Evolutionary conservation across 2,329 filamentous ascomycete genomes (phyloP), one percentile per base, ranked within the genome.

Genomic region (Neopestalotiopsis clavispora): DNA sequence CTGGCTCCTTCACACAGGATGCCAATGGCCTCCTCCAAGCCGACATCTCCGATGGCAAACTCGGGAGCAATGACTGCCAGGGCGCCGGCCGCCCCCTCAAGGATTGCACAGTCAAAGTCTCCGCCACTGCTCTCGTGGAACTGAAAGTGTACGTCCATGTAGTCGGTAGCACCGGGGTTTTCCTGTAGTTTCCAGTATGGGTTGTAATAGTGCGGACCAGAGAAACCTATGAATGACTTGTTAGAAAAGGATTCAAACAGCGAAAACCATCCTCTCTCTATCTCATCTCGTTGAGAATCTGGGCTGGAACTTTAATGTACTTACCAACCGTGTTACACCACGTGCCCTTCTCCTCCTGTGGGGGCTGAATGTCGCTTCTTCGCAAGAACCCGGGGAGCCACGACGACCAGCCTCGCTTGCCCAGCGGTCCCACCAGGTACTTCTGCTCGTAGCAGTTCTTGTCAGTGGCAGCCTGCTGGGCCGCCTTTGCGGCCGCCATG

Each of bases 401-500:
- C 52, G 42, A 28, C 28, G 13, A 12, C 28, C 62, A 45, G 58
- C n/a, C 23, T 45, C 58, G 32, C 9, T 20, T 28, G 6, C n/a
- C 52, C 0, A 79, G 20, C 0, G 74, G 71, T 17, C 17, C 14
- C 1, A 74, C 65, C 1, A 77, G 20, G 10, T 73, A 52, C 0
- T 76, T 40, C 17, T 78, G 69, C 2, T 75, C 60, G 0, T 75
- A 71, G 66, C 77, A 80, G 58, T 70, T 76, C 68, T 77, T 79
- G 0, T 74, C 74, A 0, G 76, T 80, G 20, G 69, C 72, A 1
- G 74, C 63, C 28, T 80, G 32, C 65, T 67, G 68, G 2, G 68
- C 65, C 13, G 60, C 68, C 6, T 60, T 52, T 1, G 68, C 68
- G 0, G 61, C 68, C 17, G 65, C 34, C 42, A 64, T 65, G 65